Conservation (phyloP, 306 rosid genomes). For the Dalbergia cochinchinensis region DNA sequence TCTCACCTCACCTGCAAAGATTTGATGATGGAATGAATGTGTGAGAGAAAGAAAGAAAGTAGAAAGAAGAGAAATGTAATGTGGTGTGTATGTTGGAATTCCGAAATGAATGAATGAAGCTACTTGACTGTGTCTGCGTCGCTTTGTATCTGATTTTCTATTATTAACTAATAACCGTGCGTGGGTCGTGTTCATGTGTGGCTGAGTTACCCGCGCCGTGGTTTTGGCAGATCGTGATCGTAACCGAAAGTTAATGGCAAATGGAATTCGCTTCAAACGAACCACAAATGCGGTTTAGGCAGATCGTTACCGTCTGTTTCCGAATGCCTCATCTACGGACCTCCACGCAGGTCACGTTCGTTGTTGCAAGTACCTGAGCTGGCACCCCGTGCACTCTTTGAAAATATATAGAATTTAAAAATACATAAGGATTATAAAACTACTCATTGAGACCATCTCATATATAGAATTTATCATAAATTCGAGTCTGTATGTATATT, state of each 20-base stretch:
- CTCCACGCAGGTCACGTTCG: too few species aligned
- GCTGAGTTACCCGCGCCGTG: slow-evolving; percentile 57
- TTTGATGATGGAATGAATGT: slow-evolving; percentile 35
- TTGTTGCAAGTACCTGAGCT: too few species aligned
- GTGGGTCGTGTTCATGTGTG: slow-evolving; percentile 27
- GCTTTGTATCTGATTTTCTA: slow-evolving; percentile 22
- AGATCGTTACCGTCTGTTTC: slow-evolving; percentile 60
- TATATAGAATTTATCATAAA: too few species aligned
- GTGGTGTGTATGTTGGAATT: slow-evolving; percentile 57
- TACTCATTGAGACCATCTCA: too few species aligned
- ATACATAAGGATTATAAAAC: too few species aligned
- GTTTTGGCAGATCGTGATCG: slow-evolving; percentile 49
- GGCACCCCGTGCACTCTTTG: too few species aligned
- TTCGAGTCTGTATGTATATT: too few species aligned
- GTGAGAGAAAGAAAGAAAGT: slow-evolving; percentile 33
- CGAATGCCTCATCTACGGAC: too few species aligned
- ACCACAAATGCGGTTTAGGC: slow-evolving; percentile 56
- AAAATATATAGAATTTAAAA: too few species aligned
- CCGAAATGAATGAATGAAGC: slow-evolving; percentile 43
- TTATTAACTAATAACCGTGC: slow-evolving; percentile 45
- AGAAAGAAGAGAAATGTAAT: slow-evolving; percentile 20
- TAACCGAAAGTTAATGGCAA: slow-evolving; percentile 50
- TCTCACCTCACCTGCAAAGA: neutral
- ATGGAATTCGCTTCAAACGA: slow-evolving; percentile 69
- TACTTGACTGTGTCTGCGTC: slow-evolving; percentile 5